A percentile compares a stretch with the other conserved stretches of the same genome.
These are phyloP conservation scores for Letharia lupina DNA, from an alignment of 495 filamentous ascomycete genomes.

Conservation along the genomic window DNA sequence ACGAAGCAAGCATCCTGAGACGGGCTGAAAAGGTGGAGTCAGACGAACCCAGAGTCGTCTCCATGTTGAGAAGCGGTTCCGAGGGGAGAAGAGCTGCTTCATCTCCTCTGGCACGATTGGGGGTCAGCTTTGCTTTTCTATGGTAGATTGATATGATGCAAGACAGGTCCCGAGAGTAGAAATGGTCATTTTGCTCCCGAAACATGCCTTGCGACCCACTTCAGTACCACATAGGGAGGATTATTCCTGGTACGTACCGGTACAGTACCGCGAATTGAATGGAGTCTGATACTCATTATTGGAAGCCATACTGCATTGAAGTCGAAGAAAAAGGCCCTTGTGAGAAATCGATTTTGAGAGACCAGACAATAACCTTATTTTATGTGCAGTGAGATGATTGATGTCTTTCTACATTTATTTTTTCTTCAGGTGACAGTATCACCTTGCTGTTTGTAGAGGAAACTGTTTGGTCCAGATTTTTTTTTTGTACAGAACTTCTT, in stretches of 20 bases:
- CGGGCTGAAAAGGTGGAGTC: no score
- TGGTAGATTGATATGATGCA: no score
- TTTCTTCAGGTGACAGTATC: no score
- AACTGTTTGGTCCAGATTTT: neutral
- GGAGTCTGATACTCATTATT: constrained; percentile 9
- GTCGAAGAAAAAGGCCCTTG: no score
- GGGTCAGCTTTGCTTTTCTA: neutral
- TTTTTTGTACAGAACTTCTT: no score
- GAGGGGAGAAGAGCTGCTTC: neutral
- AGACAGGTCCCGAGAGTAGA: no score
- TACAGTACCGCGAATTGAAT: constrained; percentile 8
- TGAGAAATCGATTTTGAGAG: neutral
- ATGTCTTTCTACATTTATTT: no score
- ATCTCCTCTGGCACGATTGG: neutral
- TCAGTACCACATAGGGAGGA: no score
- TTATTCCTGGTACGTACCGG: neutral
- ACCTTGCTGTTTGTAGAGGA: no score
- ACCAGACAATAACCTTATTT: neutral
- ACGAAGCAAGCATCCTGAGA: neutral
- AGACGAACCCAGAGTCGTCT: neutral
- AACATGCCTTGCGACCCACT: no score
- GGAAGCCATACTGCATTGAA: constrained; percentile 2
- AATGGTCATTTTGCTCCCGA: no score
- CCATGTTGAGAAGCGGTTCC: neutral
- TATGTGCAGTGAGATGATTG: neutral